Evolutionary conservation across 179 eudicot genomes (phyloP), one percentile per base, ranked within the genome.

Genomic region (Gypsophila paniculata): DNA sequence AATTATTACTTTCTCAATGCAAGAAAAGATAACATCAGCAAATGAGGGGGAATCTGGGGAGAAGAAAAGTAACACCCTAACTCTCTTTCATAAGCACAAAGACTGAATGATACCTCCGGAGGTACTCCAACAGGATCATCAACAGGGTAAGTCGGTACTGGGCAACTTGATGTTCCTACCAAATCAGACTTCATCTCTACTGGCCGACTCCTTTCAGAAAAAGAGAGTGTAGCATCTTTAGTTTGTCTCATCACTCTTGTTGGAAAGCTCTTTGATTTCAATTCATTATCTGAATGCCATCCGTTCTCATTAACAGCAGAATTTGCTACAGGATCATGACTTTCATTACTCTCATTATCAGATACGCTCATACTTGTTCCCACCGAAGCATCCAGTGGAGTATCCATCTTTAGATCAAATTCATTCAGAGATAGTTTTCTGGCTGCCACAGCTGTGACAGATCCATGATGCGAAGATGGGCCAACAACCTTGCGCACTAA

Each of bases 261-360:
- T 23, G 89, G 90, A 66, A 81, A 84, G 23, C 85, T 82, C 78
- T 86, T 92, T 13, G 91, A 82, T 61, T 75, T 80, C 73, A 86
- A 71, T 75, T 92, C 97, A 77, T 82, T 87, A 77, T 94, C 99
- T 71, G 97, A 90, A 83, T 90, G 94, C 94, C 89, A 87, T 61
- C 88, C 94, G 74, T 72, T 81, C 74, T 72, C 82, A 52, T 80
- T 79, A 59, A 63, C 76, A 73, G 52, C 68, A 74, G 82, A 67
- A 54, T 72, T 89, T 32, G 51, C 77, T 51, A 80, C 86, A 69
- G 57, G 82, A 60, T 71, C 83, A 76, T 60, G 84, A 71, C 32
- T 83, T 65, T 65, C 84, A 74, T 81, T 86, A 64, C 86, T 90
- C 51, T 91, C 97, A 18, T 80, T 72, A 69, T 89, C 96, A 75